Conservation (phyloP, 2,329 filamentous ascomycete genomes). For the Rhynchosporium secalis region DNA sequence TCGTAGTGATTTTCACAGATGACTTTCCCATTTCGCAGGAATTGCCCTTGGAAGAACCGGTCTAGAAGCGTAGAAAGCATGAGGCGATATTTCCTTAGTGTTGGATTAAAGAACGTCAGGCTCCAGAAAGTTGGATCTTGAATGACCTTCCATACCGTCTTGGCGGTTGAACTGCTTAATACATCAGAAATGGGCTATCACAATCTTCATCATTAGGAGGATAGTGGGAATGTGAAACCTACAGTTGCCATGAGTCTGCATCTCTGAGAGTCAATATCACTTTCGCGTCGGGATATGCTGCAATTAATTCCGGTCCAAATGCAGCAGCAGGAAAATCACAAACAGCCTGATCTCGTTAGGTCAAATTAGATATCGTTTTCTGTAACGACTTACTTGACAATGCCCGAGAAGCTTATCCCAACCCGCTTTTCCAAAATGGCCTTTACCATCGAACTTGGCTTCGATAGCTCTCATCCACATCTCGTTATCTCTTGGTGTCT, state of each 20-base stretch:
- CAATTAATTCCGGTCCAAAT: constrained; percentile 69
- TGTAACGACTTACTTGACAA: constrained; percentile 52
- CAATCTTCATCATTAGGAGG: no score
- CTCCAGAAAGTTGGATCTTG: no score
- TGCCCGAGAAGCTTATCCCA: constrained; percentile 69
- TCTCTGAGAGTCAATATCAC: constrained; percentile 67
- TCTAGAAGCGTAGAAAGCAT: constrained; percentile 71
- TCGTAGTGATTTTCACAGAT: constrained; percentile 59
- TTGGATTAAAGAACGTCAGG: constrained; percentile 64
- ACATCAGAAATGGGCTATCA: no score
- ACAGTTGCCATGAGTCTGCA: constrained; percentile 52
- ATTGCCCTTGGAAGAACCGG: constrained; percentile 67
- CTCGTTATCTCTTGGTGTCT: constrained; percentile 66
- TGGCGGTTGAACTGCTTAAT: no score
- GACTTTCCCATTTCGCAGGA: constrained; percentile 63
- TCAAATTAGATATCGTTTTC: no score
- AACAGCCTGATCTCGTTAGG: constrained; percentile 36
- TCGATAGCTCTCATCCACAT: constrained; percentile 70
- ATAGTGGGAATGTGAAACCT: no score
- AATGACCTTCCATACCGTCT: no score
- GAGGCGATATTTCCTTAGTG: constrained; percentile 66
- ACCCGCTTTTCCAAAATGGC: constrained; percentile 62
- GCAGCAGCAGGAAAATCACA: constrained; percentile 69
- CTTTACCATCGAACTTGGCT: constrained; percentile 59
- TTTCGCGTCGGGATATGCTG: constrained; percentile 72